phyloP scores from a whole-genome alignment of 495 filamentous ascomycete species.

The Hyaloscypha bicolor region DNA sequence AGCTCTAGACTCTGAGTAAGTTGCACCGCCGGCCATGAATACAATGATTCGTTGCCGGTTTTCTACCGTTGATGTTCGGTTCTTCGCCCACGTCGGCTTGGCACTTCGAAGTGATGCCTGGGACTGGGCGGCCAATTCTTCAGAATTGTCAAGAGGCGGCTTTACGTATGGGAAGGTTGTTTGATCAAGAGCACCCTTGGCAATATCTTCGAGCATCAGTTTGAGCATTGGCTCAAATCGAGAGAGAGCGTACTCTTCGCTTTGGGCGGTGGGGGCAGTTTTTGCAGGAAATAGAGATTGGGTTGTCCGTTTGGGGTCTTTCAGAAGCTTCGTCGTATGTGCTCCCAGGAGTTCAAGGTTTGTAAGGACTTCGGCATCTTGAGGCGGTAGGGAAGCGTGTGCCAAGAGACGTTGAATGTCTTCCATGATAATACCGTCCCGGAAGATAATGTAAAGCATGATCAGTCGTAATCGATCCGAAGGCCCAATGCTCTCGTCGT shows the following conservation, averaged over 20 bases:
- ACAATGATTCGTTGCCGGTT: conserved; percentile 89
- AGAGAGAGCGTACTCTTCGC: conserved; percentile 66
- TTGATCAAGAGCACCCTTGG: conserved; percentile 67
- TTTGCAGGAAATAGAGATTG: conserved; percentile 70
- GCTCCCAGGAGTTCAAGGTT: conserved; percentile 86
- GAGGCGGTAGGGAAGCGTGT: conserved; percentile 75
- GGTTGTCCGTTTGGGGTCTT: conserved; percentile 67
- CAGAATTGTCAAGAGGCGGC: conserved; percentile 64
- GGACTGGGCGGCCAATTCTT: conserved; percentile 58
- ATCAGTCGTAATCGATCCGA: conserved; percentile 84
- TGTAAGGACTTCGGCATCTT: conserved; percentile 69
- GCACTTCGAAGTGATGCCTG: conserved; percentile 80
- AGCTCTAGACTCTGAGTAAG: conserved; percentile 81
- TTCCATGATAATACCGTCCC: conserved; percentile 82
- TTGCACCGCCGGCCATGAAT: conserved; percentile 96
- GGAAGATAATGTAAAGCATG: conserved; percentile 81
- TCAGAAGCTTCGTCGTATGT: conserved; percentile 70
- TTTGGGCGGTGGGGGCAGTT: conserved; percentile 49
- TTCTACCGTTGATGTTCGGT: conserved; percentile 72
- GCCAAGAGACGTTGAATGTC: conserved; percentile 84
- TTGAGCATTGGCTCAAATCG: conserved; percentile 75
- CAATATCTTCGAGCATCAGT: conserved; percentile 76
- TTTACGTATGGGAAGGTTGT: conserved; percentile 78
- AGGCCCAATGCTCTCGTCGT: conserved; percentile 70
- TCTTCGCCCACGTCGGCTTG: conserved; percentile 93